Conservation (phyloP, 148 eudicot genomes). For the Hydrangea macrophylla region DNA sequence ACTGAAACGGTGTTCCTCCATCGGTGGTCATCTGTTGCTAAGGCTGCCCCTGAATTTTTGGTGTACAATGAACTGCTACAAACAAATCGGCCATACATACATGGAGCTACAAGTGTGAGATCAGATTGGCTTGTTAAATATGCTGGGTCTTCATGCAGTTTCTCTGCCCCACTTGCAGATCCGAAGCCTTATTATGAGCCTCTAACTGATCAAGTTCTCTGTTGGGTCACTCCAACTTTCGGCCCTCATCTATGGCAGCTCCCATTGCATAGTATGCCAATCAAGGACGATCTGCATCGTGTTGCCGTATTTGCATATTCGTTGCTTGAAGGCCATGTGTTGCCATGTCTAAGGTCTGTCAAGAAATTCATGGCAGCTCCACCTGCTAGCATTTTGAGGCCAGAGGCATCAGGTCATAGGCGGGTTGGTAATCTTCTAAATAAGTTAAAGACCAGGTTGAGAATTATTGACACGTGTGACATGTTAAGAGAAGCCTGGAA, state of each 20-base stretch:
- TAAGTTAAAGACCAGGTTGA: slow-evolving; percentile 42
- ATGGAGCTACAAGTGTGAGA: slow-evolving; percentile 68
- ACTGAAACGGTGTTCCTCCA: slow-evolving; percentile 66
- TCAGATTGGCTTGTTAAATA: slow-evolving; percentile 75
- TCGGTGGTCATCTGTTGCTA: slow-evolving; percentile 64
- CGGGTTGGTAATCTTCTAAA: slow-evolving; percentile 70
- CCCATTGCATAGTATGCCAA: slow-evolving; percentile 48
- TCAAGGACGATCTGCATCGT: slow-evolving; percentile 43
- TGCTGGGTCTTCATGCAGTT: slow-evolving; percentile 57
- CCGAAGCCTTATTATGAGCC: slow-evolving; percentile 66
- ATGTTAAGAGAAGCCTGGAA: slow-evolving; percentile 50
- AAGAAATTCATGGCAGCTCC: slow-evolving; percentile 47
- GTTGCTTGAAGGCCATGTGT: slow-evolving; percentile 76
- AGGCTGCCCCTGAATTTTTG: slow-evolving; percentile 65
- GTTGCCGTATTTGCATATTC: slow-evolving; percentile 61
- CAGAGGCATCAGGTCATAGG: slow-evolving; percentile 58
- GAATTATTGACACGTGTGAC: slow-evolving; percentile 54
- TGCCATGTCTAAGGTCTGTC: slow-evolving; percentile 66
- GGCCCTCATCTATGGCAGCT: slow-evolving; percentile 71
- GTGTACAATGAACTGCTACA: slow-evolving; percentile 70
- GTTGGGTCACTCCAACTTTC: slow-evolving; percentile 59
- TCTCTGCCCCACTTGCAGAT: slow-evolving; percentile 55
- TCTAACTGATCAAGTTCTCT: slow-evolving; percentile 47
- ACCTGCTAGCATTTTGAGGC: slow-evolving; percentile 64
- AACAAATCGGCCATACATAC: slow-evolving; percentile 65